A percentile compares a stretch with the other conserved stretches of the same genome.
Conservation (phyloP, 108 stramenopile genomes). For the Cyclostephanos tholiformis region DNA sequence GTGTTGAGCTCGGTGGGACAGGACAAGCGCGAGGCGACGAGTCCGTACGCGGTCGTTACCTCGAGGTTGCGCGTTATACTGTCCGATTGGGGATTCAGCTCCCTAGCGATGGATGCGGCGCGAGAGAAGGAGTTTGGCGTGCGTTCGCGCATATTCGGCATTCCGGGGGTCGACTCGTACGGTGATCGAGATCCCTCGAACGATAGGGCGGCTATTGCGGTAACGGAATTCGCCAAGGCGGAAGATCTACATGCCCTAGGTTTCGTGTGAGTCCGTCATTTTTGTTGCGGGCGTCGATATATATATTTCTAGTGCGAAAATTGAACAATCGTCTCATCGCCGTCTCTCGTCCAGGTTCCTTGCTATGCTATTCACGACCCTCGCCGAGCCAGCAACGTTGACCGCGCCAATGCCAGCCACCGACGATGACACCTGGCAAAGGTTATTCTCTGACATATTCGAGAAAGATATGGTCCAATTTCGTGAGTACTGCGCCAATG, state of each 20-base stretch:
- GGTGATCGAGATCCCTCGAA: conserved; percentile 4
- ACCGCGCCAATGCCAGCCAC: conserved; percentile 68
- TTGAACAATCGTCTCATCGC: neutral
- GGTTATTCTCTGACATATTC: conserved; percentile 78
- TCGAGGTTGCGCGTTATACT: conserved; percentile 58
- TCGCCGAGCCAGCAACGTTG: conserved; percentile 63
- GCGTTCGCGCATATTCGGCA: conserved; percentile 69
- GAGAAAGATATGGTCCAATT: conserved; percentile 77
- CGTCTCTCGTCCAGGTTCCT: conserved; percentile 34
- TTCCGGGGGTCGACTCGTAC: conserved; percentile 37
- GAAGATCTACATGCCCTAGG: conserved; percentile 88
- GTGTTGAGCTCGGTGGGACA: conserved; percentile 55
- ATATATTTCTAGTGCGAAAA: neutral
- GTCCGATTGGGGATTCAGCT: conserved; percentile 78
- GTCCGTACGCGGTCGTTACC: conserved; percentile 50
- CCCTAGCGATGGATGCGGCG: conserved; percentile 53
- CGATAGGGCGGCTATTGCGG: conserved; percentile 20
- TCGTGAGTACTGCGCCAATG: conserved; percentile 80
- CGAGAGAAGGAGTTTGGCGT: conserved; percentile 64
- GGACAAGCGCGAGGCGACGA: conserved; percentile 75
- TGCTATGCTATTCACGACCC: conserved; percentile 65
- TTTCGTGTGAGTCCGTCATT: conserved; percentile 54
- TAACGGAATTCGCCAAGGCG: conserved; percentile 69
- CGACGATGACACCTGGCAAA: conserved; percentile 84
- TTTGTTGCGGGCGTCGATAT: neutral